A percentile compares a stretch with the other conserved stretches of the same genome.
Conservation (phyloP, 306 rosid species). For the Acacia crassicarpa region DNA sequence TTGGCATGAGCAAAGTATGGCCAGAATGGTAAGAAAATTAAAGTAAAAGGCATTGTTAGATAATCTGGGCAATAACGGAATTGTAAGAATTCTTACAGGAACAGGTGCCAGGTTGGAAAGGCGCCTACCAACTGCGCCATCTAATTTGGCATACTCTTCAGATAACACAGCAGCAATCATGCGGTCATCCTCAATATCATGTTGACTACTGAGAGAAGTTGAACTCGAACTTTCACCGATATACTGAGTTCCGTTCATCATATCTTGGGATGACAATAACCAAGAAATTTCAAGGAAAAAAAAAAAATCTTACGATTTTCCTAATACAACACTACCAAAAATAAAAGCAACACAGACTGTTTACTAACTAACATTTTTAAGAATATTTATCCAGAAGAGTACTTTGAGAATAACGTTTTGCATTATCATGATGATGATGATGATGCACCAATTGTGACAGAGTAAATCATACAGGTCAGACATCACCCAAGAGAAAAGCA, state of each 20-base stretch:
- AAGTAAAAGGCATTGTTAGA: neutral
- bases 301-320: conserved; percentile 1
- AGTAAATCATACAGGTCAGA: neutral
- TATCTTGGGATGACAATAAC: conserved; percentile 7
- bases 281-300: conserved; percentile 11
- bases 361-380: neutral
- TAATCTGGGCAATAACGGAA: neutral
- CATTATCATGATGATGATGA: neutral
- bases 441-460: neutral
- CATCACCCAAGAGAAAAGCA: neutral
- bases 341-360: neutral
- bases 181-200: conserved; percentile 64
- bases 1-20: neutral
- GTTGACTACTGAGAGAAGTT: conserved; percentile 67
- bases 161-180: conserved; percentile 80
- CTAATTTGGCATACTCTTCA: conserved; percentile 84
- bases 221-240: conserved; percentile 67
- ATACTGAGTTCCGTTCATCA: conserved; percentile 53
- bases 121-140: conserved; percentile 69
- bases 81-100: conserved; percentile 49
- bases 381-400: neutral
- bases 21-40: conserved; percentile 17
- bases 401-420: neutral
- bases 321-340: neutral
- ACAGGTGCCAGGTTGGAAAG: conserved; percentile 75